These are phyloP conservation scores for Graphilbum fragrans DNA, from an alignment of 2,329 filamentous ascomycete species.

Conservation along the genomic window DNA sequence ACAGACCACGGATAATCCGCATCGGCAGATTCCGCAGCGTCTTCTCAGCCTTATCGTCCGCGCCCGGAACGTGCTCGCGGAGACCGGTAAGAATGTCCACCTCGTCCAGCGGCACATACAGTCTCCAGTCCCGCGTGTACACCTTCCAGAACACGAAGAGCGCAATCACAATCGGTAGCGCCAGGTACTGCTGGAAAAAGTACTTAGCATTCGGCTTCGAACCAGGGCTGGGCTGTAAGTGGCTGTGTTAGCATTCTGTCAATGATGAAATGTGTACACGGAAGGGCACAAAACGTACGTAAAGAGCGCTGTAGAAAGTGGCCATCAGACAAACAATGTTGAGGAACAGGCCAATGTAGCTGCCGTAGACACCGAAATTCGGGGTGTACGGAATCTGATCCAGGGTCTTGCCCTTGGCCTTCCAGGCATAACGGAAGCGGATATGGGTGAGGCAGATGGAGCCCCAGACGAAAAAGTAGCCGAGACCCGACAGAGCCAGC, in stretches of 20 bases:
- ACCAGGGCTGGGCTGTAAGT: conserved; percentile 19
- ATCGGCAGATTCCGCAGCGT: conserved; percentile 23
- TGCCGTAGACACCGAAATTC: conserved; percentile 49
- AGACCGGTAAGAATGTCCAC: conserved; percentile 52
- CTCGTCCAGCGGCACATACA: conserved; percentile 42
- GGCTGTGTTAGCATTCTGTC: not conserved
- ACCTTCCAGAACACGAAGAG: conserved; percentile 59
- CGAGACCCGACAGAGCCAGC: conserved; percentile 58
- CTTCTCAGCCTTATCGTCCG: conserved; percentile 18
- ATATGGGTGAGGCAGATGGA: conserved; percentile 15
- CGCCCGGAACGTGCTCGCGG: conserved; percentile 39
- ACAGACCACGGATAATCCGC: conserved; percentile 20
- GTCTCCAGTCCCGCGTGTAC: conserved; percentile 36
- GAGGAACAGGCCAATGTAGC: conserved; percentile 54
- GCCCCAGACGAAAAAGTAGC: conserved; percentile 66
- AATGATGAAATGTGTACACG: not conserved
- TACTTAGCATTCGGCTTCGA: conserved; percentile 24
- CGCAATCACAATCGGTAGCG: conserved; percentile 39
- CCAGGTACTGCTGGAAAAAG: conserved; percentile 51
- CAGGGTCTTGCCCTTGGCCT: conserved; percentile 39
- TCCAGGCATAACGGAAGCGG: conserved; percentile 48
- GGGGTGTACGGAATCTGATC: conserved; percentile 35
- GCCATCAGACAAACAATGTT: conserved; percentile 58
- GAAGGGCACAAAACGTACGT: conserved; percentile 18
- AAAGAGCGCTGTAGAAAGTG: conserved; percentile 59